A percentile compares a stretch with the other conserved stretches of the same genome.
phyloP scores from a whole-genome alignment of 192 early-diverging fungal genomes.

The Jimgerdemannia flammicorona region DNA sequence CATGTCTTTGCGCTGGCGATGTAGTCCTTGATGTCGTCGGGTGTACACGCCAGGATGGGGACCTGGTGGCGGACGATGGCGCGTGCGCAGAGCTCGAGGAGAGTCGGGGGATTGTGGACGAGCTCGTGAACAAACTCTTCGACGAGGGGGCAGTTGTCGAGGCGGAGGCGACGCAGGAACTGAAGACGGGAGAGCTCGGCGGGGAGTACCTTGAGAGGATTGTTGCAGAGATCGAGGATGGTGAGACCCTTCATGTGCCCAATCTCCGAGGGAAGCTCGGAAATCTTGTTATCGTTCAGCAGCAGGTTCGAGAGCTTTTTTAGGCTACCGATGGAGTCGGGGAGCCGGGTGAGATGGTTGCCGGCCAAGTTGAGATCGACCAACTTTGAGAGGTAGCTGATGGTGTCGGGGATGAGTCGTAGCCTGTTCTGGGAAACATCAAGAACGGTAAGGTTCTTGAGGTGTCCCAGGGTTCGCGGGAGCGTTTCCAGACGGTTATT shows the following conservation, averaged over 20 bases:
- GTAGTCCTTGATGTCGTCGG: slow-evolving; percentile 60
- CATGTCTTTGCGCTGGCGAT: slow-evolving; percentile 56
- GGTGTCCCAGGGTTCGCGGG: slow-evolving; percentile 71
- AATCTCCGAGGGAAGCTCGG: slow-evolving; percentile 59
- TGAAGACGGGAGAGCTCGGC: slow-evolving; percentile 70
- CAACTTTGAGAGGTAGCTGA: slow-evolving; percentile 62
- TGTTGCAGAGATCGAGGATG: slow-evolving; percentile 63
- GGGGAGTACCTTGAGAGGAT: slow-evolving; percentile 63
- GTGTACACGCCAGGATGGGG: slow-evolving; percentile 43
- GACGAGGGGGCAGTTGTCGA: slow-evolving; percentile 52
- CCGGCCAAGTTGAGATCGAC: slow-evolving; percentile 58
- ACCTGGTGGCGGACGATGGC: slow-evolving; percentile 65
- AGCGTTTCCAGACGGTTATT: slow-evolving; percentile 67
- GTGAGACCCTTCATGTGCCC: slow-evolving; percentile 56
- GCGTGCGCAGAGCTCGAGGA: slow-evolving; percentile 76
- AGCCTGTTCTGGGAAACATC: slow-evolving; percentile 66
- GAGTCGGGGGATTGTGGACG: slow-evolving; percentile 50
- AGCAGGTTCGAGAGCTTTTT: slow-evolving; percentile 63
- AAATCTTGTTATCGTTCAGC: slow-evolving; percentile 57
- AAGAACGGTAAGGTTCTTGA: slow-evolving; percentile 62
- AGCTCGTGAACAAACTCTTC: slow-evolving; percentile 38
- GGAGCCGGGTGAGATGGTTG: slow-evolving; percentile 64
- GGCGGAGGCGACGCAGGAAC: slow-evolving; percentile 53
- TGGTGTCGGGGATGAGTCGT: slow-evolving; percentile 58
- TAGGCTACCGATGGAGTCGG: slow-evolving; percentile 55